Percentiles rank a stretch among this genome's conserved stretches.
Evolutionary conservation across 805 yeast species (phyloP).

Genomic region (Nakazawaea ernobii): DNA sequence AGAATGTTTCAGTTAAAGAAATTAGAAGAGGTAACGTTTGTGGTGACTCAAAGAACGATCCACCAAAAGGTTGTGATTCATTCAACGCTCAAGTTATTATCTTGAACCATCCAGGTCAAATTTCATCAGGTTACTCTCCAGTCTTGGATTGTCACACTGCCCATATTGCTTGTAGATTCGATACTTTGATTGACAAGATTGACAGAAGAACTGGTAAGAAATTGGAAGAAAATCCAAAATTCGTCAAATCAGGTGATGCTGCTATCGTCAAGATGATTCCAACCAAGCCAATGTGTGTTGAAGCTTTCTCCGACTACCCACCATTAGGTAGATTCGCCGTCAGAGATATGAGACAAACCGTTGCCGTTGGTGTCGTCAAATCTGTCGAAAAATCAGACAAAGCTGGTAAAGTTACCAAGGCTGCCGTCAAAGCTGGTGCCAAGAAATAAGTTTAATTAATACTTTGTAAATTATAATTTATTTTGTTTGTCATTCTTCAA

Average conservation of each 20-base stretch:
- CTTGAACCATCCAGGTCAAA: constrained; percentile 90
- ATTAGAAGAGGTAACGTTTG: constrained; percentile 90
- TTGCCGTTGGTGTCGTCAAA: constrained; percentile 99
- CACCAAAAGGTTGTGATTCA: constrained; percentile 73
- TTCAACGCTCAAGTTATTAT: constrained; percentile 84
- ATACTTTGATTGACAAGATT: constrained; percentile 66
- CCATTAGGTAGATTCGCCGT: constrained; percentile 97
- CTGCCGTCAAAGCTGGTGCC: constrained; percentile 72
- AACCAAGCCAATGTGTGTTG: constrained; percentile 91
- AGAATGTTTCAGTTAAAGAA: constrained; percentile 85
- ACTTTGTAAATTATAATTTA: not conserved
- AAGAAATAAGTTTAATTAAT: constrained; percentile 48
- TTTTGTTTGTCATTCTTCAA: not conserved
- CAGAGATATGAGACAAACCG: constrained; percentile 99
- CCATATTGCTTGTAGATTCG: constrained; percentile 87
- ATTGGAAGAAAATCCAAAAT: constrained; percentile 85
- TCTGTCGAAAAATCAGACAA: constrained; percentile 80
- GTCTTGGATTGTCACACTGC: constrained; percentile 91
- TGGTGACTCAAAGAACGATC: constrained; percentile 87
- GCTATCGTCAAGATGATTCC: constrained; percentile 88
- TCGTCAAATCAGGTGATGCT: constrained; percentile 95
- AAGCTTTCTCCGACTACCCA: constrained; percentile 90
- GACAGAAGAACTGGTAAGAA: constrained; percentile 93
- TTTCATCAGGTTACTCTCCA: constrained; percentile 87
- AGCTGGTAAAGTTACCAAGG: constrained; percentile 95